A percentile compares a stretch with the other conserved stretches of the same genome.
Conservation (phyloP, 768 basidiomycete genomes). For the Lentinus tigrinus region DNA sequence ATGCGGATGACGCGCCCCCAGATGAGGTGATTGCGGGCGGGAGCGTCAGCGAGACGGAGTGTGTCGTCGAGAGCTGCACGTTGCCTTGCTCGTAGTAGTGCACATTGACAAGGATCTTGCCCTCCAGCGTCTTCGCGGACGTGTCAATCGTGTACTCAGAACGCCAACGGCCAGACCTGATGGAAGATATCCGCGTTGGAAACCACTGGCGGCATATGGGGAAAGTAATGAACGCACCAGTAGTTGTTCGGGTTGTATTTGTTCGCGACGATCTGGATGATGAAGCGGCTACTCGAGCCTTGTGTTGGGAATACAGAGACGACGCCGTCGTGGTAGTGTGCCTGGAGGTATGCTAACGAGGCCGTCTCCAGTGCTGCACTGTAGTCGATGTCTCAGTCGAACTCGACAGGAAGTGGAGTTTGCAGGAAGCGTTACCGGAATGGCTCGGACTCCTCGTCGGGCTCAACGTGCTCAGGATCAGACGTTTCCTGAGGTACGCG, state of each 20-base stretch:
- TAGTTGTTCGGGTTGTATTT: constrained; percentile 93
- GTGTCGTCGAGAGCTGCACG: constrained; percentile 84
- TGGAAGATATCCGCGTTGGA: background rate
- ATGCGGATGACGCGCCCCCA: constrained; percentile 50
- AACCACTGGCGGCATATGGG: background rate
- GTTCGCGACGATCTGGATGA: constrained; percentile 88
- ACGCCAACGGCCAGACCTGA: constrained; percentile 94
- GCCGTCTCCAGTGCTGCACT: constrained; percentile 74
- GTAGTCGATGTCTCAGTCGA: background rate
- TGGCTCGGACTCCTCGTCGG: constrained; percentile 64
- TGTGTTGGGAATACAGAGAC: constrained; percentile 65
- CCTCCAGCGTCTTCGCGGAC: constrained; percentile 58
- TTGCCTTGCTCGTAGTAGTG: constrained; percentile 99
- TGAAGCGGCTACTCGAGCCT: constrained; percentile 47
- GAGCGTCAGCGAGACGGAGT: constrained; percentile 62
- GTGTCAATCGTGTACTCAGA: constrained; percentile 81
- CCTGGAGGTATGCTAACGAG: constrained; percentile 62
- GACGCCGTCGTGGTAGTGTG: constrained; percentile 85
- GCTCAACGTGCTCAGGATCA: constrained; percentile 62
- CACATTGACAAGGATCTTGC: constrained; percentile 77
- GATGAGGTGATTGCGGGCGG: constrained; percentile 57
- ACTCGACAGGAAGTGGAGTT: too few relatives aligned
- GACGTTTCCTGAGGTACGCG: constrained; percentile 62
- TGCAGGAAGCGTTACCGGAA: constrained; percentile 59
- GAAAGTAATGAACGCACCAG: constrained; percentile 55